These are phyloP conservation scores for Hypsizygus marmoreus DNA, from an alignment of 768 basidiomycete species.

Conservation along the genomic window DNA sequence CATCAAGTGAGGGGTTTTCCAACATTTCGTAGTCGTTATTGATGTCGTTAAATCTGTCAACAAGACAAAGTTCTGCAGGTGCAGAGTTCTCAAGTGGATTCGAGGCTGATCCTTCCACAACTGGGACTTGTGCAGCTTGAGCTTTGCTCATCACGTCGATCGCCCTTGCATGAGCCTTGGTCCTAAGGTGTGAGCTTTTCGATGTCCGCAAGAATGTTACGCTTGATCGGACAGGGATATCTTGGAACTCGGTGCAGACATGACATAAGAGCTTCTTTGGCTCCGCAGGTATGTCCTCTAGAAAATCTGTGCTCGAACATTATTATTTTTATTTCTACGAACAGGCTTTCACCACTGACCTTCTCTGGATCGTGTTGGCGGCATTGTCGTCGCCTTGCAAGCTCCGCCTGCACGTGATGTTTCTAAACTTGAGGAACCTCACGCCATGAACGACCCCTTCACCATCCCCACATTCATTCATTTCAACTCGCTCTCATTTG, in stretches of 20 bases:
- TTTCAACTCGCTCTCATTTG: too few relatives aligned
- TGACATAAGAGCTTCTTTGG: not conserved
- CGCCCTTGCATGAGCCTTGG: not conserved
- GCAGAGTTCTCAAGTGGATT: not conserved
- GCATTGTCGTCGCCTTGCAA: too few relatives aligned
- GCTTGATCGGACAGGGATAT: not conserved
- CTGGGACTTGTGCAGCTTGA: too few relatives aligned
- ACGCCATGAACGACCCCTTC: too few relatives aligned
- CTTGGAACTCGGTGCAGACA: not conserved
- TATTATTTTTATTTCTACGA: not conserved
- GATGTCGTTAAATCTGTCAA: not conserved
- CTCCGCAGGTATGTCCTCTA: not conserved
- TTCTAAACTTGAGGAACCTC: too few relatives aligned
- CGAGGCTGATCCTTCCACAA: too few relatives aligned
- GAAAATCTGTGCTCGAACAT: not conserved
- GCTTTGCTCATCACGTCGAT: too few relatives aligned
- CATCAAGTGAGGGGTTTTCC: not conserved
- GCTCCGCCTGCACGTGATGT: too few relatives aligned
- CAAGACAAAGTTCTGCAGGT: not conserved
- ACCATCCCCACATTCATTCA: too few relatives aligned
- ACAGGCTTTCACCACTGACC: too few relatives aligned
- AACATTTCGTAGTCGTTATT: not conserved
- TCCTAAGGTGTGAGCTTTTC: not conserved
- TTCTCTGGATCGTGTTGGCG: too few relatives aligned
- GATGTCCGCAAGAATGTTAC: not conserved